Evolutionary conservation across 2,329 filamentous ascomycete genomes (phyloP), one percentile per base, ranked within the genome.

Genomic region (Scedosporium dehoogii): DNA sequence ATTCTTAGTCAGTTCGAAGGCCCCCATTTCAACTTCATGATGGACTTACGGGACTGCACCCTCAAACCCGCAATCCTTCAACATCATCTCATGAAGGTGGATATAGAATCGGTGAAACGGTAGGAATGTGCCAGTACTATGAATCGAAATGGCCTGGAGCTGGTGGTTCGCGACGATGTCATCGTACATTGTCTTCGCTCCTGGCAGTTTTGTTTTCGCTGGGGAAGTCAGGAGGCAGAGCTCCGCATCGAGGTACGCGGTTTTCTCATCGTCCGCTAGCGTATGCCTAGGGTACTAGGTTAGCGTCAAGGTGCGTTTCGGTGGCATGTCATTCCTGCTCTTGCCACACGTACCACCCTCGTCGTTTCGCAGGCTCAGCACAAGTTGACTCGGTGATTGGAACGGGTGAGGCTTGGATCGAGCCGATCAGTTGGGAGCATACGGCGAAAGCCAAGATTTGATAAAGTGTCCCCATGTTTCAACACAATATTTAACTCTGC

Each of bases 91-190:
- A 56, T 72, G 70, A 5, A 69, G 67, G 16, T 65, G 58, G 65
- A 72, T 63, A 44, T 69, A 64, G 18, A 68, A 65, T 14, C 71
- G 63, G 61, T 72, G 71, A 63, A 67, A 73, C 3, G 71, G 71
- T 4, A 72, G 67, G 62, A 73, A 73, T 1, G 65, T 62, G 16
- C 68, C 69, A 3, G 29, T 58, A 58, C 55, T 16, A 58, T 29
- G 27, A 58, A 58, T 38, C 14, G n/a, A 41, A n/a, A 33, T 33
- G 23, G 55, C n/a, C 55, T 58, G 55, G 25, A 29, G 23, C 27
- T 58, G 55, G 55, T 58, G 55, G 25, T 33, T 21, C 16, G 55
- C 55, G 5, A 33, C 25, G 23, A 58, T 9, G 3, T 58, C 55
- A n/a, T 58, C 55, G 12, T 33, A 58, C 27, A 25, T 29, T 6